Base-by-base conservation (phyloP, 345 rosid species). In the Syzygium aqueum region DNA sequence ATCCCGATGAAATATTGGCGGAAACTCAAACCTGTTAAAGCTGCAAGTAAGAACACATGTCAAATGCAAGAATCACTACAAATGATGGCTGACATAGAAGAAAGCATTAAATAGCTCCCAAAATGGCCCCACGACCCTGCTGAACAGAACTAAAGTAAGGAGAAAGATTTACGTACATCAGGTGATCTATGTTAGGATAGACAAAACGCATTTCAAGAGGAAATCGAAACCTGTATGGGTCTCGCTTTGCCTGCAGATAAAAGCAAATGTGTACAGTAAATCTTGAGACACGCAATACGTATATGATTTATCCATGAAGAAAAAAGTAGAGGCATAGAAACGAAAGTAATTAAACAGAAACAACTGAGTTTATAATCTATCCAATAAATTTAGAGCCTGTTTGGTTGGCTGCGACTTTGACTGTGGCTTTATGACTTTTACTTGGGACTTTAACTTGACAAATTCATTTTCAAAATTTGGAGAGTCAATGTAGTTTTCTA, bases 181-280 rank as follows among this genome's bases (percentile, higher is more conserved):
- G 91, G 90, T 97, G 97, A 91, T 97, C 99, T 87, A 97, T 95
- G 88, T 96, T 96, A 67, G 98, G 99, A 89, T 93, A 90, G 77
- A 96, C 96, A 67, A 97, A 94, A 67, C 98, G 98, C 98, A 97
- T 89, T 91, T 97, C 99, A 85, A 97, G 92, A 16, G 98, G 99
- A 94, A 96, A 97, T 84, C 98, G 93, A 89, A 94, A 97, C 85
- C 97, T 93, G 90, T 95, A 94, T 85, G 99, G 98, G 92, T 97
- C 98, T 86, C 97, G 90, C 92, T 97, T 97, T 86, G 97, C 99
- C 98, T 97, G 94, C 89, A 89, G 88, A 82, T 19, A 54, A 53
- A 9, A 84, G 53, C 40, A 84, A 28, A 84, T 53, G 22, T 27
- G 40, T 27, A 84, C 9, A 25, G 49, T 73, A 49, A 37, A 73